Evolutionary conservation across 805 yeast species (phyloP).

Genomic region (Candida berthetii): DNA sequence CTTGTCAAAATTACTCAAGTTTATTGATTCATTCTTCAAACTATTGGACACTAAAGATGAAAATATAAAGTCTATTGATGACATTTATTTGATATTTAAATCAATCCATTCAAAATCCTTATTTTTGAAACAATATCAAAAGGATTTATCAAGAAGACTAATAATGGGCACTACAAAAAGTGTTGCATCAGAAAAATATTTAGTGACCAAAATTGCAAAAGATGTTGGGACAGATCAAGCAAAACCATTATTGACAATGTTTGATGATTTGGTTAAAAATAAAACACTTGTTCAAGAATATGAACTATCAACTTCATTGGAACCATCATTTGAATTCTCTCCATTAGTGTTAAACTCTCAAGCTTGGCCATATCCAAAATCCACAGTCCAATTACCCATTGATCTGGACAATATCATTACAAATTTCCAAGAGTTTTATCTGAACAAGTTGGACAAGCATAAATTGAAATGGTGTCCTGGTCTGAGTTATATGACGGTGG

Average conservation of each 20-base stretch:
- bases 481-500: slow-evolving; percentile 15
- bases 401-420: slow-evolving; percentile 3
- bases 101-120: slow-evolving; percentile 15
- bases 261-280: slow-evolving; percentile 11
- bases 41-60: not conserved
- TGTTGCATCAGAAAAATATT: slow-evolving; percentile 5
- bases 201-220: slow-evolving; percentile 5
- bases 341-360: slow-evolving; percentile 13
- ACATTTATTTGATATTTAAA: slow-evolving; percentile 12
- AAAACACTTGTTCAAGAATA: not conserved
- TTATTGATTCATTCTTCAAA: slow-evolving; percentile 15
- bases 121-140: slow-evolving; percentile 13
- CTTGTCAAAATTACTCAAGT: slow-evolving; percentile 8
- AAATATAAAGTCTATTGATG: slow-evolving; percentile 5
- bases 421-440: slow-evolving; percentile 9
- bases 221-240: slow-evolving; percentile 12
- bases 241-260: slow-evolving; percentile 10
- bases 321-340: slow-evolving; percentile 5
- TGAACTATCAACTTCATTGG: not conserved
- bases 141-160: slow-evolving; percentile 15
- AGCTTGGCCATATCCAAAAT: slow-evolving; percentile 13
- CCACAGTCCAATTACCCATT: slow-evolving; percentile 5
- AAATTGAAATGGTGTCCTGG: slow-evolving; percentile 13
- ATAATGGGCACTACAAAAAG: slow-evolving; percentile 7
- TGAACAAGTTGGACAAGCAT: slow-evolving; percentile 4